A percentile compares a stretch with the other conserved stretches of the same genome.
phyloP scores from a whole-genome alignment of 768 basidiomycete species.

The Trametes meyenii region DNA sequence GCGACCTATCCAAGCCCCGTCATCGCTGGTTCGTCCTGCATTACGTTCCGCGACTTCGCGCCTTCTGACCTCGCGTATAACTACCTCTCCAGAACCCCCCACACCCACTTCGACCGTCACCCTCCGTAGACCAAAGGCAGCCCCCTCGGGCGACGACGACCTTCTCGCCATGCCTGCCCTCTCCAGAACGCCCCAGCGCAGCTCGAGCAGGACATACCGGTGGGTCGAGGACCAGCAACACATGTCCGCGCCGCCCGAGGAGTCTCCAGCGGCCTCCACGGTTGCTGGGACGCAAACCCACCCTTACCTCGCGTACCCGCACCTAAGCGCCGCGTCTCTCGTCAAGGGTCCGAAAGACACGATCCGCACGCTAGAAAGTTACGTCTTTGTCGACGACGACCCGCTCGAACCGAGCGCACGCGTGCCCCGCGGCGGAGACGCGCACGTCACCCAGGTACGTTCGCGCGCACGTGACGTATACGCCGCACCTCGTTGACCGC shows the following conservation, averaged over 20 bases:
- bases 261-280: conserved; percentile 28
- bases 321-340: conserved; percentile 35
- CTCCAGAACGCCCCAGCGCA: conserved; percentile 33
- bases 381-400: conserved; percentile 44
- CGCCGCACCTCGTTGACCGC: conserved; percentile 25
- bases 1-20: conserved; percentile 18
- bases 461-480: conserved; percentile 26
- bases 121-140: conserved; percentile 12
- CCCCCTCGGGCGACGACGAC: conserved; percentile 18
- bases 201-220: conserved; percentile 44
- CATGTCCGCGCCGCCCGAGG: conserved; percentile 24
- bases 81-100: conserved; percentile 18
- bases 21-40: conserved; percentile 11
- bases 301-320: conserved; percentile 48
- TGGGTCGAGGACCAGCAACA: conserved; percentile 48
- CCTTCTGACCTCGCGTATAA: not conserved
- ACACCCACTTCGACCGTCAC: conserved; percentile 22
- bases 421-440: conserved; percentile 22
- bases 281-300: conserved; percentile 14
- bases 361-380: conserved; percentile 41
- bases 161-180: conserved; percentile 16
- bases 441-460: conserved; percentile 36
- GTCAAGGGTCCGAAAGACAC: conserved; percentile 36
- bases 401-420: conserved; percentile 28
- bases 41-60: not conserved